These are phyloP conservation scores for Cerrena zonata DNA, from an alignment of 1,284 basidiomycete species.

Conservation along the genomic window DNA sequence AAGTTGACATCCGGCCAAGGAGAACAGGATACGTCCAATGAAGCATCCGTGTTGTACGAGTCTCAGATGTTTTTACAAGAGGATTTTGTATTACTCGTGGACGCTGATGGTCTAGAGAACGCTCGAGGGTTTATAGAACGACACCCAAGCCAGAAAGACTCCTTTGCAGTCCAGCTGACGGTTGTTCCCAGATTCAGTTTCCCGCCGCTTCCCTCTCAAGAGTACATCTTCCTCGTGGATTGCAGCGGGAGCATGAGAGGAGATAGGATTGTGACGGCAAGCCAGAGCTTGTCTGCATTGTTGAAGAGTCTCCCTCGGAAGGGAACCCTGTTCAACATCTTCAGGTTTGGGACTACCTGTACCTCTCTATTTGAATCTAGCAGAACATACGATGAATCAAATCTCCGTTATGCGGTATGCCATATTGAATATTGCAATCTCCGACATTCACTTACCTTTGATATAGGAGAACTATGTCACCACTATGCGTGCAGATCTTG, in stretches of 20 bases:
- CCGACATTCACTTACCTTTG: too few species aligned
- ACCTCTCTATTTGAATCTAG: constrained; percentile 34
- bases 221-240: constrained; percentile 45
- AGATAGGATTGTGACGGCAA: constrained; percentile 35
- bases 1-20: neutral
- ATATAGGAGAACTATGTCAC: too few species aligned
- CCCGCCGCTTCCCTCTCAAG: constrained; percentile 32
- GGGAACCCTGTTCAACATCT: constrained; percentile 43
- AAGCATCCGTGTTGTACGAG: constrained; percentile 3
- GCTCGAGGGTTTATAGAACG: constrained; percentile 53
- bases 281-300: constrained; percentile 33
- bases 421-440: too few species aligned
- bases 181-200: constrained; percentile 46
- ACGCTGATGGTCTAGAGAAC: constrained; percentile 33
- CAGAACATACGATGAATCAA: constrained; percentile 26
- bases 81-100: constrained; percentile 11
- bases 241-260: constrained; percentile 42
- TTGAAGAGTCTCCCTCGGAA: constrained; percentile 35
- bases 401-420: constrained; percentile 37
- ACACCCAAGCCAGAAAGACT: constrained; percentile 21
- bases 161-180: constrained; percentile 46
- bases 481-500: constrained; percentile 13
- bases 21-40: too few species aligned
- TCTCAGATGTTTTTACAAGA: constrained; percentile 7
- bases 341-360: constrained; percentile 38